Evolutionary conservation across 768 basidiomycete species (phyloP).

Genomic region (Auricularia sp.): DNA sequence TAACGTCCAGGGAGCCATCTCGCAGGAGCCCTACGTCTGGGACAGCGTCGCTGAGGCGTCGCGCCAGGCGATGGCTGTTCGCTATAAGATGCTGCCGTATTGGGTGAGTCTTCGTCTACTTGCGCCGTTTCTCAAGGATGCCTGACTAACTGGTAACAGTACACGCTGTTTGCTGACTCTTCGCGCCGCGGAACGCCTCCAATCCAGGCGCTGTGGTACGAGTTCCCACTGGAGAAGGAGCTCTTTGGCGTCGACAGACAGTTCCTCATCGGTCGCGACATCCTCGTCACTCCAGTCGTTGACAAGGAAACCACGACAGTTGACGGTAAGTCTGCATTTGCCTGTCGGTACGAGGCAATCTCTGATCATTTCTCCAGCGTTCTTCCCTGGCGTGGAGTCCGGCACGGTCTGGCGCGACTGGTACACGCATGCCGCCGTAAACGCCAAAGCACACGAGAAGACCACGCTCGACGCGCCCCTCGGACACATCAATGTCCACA

Average conservation of each 20-base stretch:
- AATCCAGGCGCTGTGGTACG: conserved; percentile 65
- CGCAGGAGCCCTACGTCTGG: conserved; percentile 76
- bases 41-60: conserved; percentile 69
- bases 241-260: conserved; percentile 53
- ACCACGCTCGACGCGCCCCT: conserved; percentile 55
- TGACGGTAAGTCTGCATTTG: conserved; percentile 34
- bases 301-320: conserved; percentile 59
- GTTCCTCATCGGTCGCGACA: conserved; percentile 59
- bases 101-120: conserved; percentile 41
- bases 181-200: conserved; percentile 58
- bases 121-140: background rate
- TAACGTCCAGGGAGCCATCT: conserved; percentile 50
- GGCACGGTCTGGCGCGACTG: conserved; percentile 60
- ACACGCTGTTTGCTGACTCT: conserved; percentile 62
- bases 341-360: background rate
- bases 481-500: conserved; percentile 67
- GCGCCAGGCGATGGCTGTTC: conserved; percentile 55
- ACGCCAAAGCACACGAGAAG: conserved; percentile 30
- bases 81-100: conserved; percentile 70
- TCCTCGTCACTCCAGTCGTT: conserved; percentile 71
- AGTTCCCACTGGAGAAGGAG: conserved; percentile 59
- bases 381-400: conserved; percentile 52
- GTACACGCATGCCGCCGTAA: conserved; percentile 53
- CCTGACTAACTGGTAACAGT: conserved; percentile 35
- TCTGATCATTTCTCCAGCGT: conserved; percentile 27